Base-by-base conservation (phyloP, 1,139 yeast species). In the Blastobotrys aristatus region DNA sequence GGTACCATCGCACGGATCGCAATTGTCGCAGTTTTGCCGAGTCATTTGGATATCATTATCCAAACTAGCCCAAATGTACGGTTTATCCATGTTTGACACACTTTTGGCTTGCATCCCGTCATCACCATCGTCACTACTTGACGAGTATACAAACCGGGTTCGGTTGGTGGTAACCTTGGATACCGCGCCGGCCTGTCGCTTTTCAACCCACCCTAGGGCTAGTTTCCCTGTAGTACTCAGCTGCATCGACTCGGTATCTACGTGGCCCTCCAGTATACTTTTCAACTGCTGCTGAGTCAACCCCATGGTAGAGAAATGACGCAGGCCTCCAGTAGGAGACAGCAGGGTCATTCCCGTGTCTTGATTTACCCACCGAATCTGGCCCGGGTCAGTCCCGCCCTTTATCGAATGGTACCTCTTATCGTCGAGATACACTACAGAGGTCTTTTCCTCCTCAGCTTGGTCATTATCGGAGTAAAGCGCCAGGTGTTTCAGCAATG, bases 251-350 rank as follows among this genome's bases (percentile, higher is more conserved):
- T 40, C 32, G 7, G 38, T 42, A 7, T 34, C 30, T 21, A 49
- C 32, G 7, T n/a, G 7, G 21, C 61, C 59, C 3, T 51, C 40
- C 33, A 66, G 56, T 6, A 72, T 51, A 17, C 55, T 50, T 4
- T 62, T 56, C 13, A 64, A 55, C n/a, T 70, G 59, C 13, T 55
- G 49, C 2, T 58, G 55, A 13, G 63, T 56, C 7, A 73, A 52
- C 2, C 57, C 51, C 11, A 72, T 63, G 37, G 68, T 62, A 2
- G 79, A 64, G 46, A 73, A 70, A 52, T 75, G 75, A 35, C 80
- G 67, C 27, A 76, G 53, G 0, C 81, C 81, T 24, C 80, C 80
- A 26, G 75, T 67, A 1, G 80, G 79, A 14, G 77, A 68, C 29
- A 75, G 62, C 31, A 76, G 57, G 13, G 72, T 57, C 26, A 64